A percentile compares a stretch with the other conserved stretches of the same genome.
These are phyloP conservation scores for Pisolithus sp. DNA, from an alignment of 768 basidiomycete species.

Conservation along the genomic window DNA sequence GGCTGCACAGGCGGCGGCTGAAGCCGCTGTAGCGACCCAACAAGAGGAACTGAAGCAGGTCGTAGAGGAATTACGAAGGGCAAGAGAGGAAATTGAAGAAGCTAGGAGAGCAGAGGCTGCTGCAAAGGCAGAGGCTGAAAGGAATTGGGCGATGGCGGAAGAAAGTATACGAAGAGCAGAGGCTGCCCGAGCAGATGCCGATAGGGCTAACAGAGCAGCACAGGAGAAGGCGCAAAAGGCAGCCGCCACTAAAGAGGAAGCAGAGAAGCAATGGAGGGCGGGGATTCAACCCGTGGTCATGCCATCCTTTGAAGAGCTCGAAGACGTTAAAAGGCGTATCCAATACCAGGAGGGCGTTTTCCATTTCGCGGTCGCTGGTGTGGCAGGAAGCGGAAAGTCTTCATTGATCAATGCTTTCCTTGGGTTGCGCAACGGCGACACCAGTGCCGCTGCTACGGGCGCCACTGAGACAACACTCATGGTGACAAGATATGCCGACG, in stretches of 20 bases:
- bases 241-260: conserved; percentile 7
- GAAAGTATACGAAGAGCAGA: not conserved
- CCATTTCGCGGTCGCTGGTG: conserved; percentile 29
- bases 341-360: conserved; percentile 21
- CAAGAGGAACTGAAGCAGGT: conserved; percentile 10
- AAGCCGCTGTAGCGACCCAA: conserved; percentile 1
- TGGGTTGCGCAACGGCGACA: too few species aligned
- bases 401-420: too few species aligned
- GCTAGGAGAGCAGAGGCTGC: conserved; percentile 9
- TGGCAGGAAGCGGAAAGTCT: too few species aligned
- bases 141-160: conserved; percentile 2
- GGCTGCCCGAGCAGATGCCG: conserved; percentile 4
- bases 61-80: conserved; percentile 9
- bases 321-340: conserved; percentile 6
- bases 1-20: conserved; percentile 3
- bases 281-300: conserved; percentile 20
- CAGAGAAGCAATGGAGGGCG: conserved; percentile 9
- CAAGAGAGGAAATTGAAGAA: conserved; percentile 10
- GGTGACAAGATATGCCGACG: too few species aligned
- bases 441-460: too few species aligned
- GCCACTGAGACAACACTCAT: too few species aligned
- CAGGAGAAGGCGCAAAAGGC: conserved; percentile 9
- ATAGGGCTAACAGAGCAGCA: conserved; percentile 7
- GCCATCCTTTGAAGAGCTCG: conserved; percentile 17
- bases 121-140: too few species aligned